Conservation (phyloP, 164 flowering plant species). For the Magnolia kwangsiensis region DNA sequence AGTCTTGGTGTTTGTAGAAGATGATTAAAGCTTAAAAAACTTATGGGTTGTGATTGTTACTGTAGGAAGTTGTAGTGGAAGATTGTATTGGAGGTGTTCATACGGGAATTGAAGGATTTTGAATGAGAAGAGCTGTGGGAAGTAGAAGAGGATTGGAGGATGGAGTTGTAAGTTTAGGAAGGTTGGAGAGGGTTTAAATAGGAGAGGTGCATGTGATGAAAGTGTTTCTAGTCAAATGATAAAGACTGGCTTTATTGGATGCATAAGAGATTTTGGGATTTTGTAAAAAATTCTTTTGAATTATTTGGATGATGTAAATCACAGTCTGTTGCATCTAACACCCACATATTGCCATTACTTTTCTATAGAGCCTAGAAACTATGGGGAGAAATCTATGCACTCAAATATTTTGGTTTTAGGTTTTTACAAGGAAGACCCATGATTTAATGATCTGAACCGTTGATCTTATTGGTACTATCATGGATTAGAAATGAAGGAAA, state of each 20-base stretch:
- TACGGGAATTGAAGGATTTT: not conserved
- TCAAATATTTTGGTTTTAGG: too few relatives aligned
- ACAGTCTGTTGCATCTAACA: too few relatives aligned
- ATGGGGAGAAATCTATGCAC: too few relatives aligned
- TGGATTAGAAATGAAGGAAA: too few relatives aligned
- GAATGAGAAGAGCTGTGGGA: not conserved
- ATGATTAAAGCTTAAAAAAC: too few relatives aligned
- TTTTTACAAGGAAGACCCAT: too few relatives aligned
- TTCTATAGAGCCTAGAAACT: too few relatives aligned
- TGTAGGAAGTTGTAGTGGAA: not conserved
- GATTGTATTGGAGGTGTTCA: not conserved
- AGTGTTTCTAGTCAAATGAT: not conserved
- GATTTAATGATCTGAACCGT: too few relatives aligned
- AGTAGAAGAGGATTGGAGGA: not conserved
- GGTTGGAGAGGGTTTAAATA: constrained; percentile 4
- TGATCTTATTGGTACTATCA: too few relatives aligned
- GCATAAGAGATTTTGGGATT: not conserved
- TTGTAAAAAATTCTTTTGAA: too few relatives aligned
- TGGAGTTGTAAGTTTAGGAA: constrained; percentile 4
- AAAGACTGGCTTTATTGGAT: not conserved
- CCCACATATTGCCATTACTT: too few relatives aligned
- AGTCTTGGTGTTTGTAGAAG: not conserved
- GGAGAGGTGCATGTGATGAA: not conserved
- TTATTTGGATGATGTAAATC: too few relatives aligned
- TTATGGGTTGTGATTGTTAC: not conserved